Percentiles rank a stretch among this genome's conserved stretches.
Evolutionary conservation across 2,329 filamentous ascomycete species (phyloP).

Genomic region (Neoscytalidium dimidiatum): DNA sequence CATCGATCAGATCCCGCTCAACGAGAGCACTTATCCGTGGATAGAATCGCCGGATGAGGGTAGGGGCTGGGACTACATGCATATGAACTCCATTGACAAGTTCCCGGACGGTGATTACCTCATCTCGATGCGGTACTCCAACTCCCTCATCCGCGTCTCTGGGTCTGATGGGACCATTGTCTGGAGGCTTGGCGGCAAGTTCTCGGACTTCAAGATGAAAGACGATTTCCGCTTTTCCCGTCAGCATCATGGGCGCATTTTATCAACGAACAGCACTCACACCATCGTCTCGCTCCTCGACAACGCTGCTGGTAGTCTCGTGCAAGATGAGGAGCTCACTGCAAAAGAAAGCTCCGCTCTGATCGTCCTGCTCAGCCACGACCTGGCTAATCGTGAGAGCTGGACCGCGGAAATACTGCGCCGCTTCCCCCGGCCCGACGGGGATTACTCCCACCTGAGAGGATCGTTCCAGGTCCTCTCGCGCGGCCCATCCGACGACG

Average conservation of each 20-base stretch:
- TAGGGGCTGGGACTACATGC: conserved; percentile 40
- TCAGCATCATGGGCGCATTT: conserved; percentile 17
- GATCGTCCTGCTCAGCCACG: background rate
- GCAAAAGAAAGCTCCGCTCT: conserved; percentile 21
- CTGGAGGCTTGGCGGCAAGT: conserved; percentile 36
- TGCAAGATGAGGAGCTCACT: conserved; percentile 31
- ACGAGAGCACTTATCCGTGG: conserved; percentile 17
- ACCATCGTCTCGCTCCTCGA: conserved; percentile 57
- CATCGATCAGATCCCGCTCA: conserved; percentile 54
- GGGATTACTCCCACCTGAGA: conserved; percentile 55
- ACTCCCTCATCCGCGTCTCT: conserved; percentile 30
- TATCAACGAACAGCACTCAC: conserved; percentile 47
- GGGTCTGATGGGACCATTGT: conserved; percentile 29
- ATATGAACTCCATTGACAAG: conserved; percentile 44
- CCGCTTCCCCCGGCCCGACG: conserved; percentile 51
- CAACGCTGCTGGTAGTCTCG: conserved; percentile 53
- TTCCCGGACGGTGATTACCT: conserved; percentile 33
- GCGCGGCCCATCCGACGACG: background rate
- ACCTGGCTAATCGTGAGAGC: conserved; percentile 13
- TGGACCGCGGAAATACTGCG: conserved; percentile 21
- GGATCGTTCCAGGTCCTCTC: conserved; percentile 50
- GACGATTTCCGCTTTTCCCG: conserved; percentile 2
- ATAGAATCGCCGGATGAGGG: background rate
- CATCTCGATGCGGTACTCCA: conserved; percentile 31
- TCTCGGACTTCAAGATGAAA: conserved; percentile 24